These are phyloP conservation scores for Purpureocillium takamizusanense DNA, from an alignment of 2,329 filamentous ascomycete genomes.

Conservation along the genomic window DNA sequence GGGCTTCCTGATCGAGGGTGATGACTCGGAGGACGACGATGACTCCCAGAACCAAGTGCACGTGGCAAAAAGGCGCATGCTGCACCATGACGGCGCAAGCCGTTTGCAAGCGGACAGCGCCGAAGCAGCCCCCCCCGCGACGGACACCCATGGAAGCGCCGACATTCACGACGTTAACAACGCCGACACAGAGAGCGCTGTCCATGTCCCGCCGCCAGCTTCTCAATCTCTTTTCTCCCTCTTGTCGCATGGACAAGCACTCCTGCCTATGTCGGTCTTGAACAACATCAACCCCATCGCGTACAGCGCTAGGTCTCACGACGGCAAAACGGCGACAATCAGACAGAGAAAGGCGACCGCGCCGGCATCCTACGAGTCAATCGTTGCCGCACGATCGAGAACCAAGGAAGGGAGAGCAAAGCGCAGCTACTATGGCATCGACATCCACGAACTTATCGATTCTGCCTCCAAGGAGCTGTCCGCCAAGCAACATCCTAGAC, in stretches of 20 bases:
- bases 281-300: constrained; percentile 14
- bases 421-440: constrained; percentile 81
- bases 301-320: constrained; percentile 43
- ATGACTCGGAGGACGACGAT: constrained; percentile 21
- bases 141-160: constrained; percentile 2
- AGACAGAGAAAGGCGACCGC: constrained; percentile 39
- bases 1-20: constrained; percentile 30
- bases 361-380: constrained; percentile 50
- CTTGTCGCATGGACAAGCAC: constrained; percentile 12
- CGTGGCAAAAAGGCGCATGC: constrained; percentile 20
- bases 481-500: constrained; percentile 20
- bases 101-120: background rate
- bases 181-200: background rate
- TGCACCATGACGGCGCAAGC: constrained; percentile 12
- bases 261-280: constrained; percentile 19
- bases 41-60: background rate
- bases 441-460: constrained; percentile 77
- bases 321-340: constrained; percentile 48
- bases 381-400: constrained; percentile 59
- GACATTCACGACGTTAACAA: background rate
- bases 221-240: constrained; percentile 3
- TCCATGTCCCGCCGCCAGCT: background rate
- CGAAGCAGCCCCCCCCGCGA: constrained; percentile 2
- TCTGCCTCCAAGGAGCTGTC: constrained; percentile 54
- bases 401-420: constrained; percentile 60